Evolutionary conservation across 345 rosid genomes (phyloP).

Genomic region (Syzygium jambos): DNA sequence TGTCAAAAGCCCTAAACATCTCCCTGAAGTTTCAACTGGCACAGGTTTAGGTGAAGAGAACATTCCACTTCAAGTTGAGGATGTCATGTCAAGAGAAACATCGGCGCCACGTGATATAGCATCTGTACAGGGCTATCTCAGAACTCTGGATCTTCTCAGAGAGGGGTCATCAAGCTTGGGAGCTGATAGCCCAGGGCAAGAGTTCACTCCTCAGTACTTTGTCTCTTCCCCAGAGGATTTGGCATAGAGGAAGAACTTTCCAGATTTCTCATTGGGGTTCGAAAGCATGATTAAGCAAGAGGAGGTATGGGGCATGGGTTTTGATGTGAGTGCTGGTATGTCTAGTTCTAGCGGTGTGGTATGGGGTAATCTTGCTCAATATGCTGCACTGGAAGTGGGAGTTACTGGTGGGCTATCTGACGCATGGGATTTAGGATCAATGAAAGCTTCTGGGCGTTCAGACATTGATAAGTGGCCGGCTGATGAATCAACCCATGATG

Average conservation of each 20-base stretch:
- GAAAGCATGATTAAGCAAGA: slow-evolving; percentile 36
- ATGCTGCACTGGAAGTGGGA: slow-evolving; percentile 42
- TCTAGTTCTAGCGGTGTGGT: slow-evolving; percentile 38
- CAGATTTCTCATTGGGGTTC: slow-evolving; percentile 22
- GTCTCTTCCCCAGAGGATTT: slow-evolving; percentile 43
- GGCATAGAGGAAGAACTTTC: slow-evolving; percentile 17
- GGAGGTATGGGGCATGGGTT: slow-evolving; percentile 61
- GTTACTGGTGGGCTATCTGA: slow-evolving; percentile 44
- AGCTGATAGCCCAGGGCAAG: slow-evolving; percentile 26
- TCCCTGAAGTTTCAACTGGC: slow-evolving; percentile 14
- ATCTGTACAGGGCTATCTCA: slow-evolving; percentile 1
- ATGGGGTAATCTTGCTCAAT: slow-evolving; percentile 39
- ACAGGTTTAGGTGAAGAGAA: slow-evolving; percentile 17
- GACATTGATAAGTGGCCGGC: slow-evolving; percentile 39
- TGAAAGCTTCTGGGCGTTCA: slow-evolving; percentile 35
- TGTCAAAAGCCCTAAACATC: slow-evolving; percentile 16
- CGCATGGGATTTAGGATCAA: slow-evolving; percentile 50
- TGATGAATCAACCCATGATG: slow-evolving; percentile 18
- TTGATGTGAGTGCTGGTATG: slow-evolving; percentile 34
- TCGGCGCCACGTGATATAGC: slow-evolving; percentile 6
- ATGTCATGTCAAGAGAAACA: slow-evolving; percentile 4
- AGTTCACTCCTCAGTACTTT: slow-evolving; percentile 34
- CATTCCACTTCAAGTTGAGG: slow-evolving; percentile 18
- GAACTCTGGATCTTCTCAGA: slow-evolving; percentile 7
- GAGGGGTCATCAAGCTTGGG: slow-evolving; percentile 24